Conservation (phyloP, 495 filamentous ascomycete species). For the Pyrenopolyporus hunteri region DNA sequence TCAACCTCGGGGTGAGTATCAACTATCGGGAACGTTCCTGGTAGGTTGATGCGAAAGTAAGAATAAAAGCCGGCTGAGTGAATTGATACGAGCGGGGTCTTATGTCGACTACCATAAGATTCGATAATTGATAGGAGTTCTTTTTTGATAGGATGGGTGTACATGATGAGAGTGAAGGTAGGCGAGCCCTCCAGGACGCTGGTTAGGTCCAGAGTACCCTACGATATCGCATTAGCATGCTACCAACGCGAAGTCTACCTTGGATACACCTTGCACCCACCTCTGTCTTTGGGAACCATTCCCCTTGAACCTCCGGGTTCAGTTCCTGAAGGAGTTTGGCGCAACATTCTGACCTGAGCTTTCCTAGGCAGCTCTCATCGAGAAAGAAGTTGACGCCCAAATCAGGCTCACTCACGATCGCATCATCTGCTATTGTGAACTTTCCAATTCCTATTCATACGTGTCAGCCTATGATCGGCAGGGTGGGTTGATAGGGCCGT, state of each 20-base stretch:
- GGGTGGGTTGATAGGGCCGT: background rate
- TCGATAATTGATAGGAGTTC: slow-evolving; percentile 64
- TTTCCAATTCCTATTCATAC: slow-evolving; percentile 72
- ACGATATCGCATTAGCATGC: slow-evolving; percentile 25
- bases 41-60: slow-evolving; percentile 77
- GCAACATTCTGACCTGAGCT: slow-evolving; percentile 77
- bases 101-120: slow-evolving; percentile 61
- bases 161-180: slow-evolving; percentile 74
- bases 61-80: slow-evolving; percentile 91
- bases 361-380: slow-evolving; percentile 76
- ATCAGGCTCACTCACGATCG: slow-evolving; percentile 77
- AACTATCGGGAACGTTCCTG: slow-evolving; percentile 85
- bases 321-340: slow-evolving; percentile 81
- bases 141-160: slow-evolving; percentile 69
- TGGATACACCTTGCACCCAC: slow-evolving; percentile 41
- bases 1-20: slow-evolving; percentile 94
- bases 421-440: slow-evolving; percentile 91
- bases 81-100: slow-evolving; percentile 79
- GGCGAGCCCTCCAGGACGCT: slow-evolving; percentile 52
- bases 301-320: slow-evolving; percentile 91
- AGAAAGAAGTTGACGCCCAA: slow-evolving; percentile 97
- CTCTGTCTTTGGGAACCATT: slow-evolving; percentile 56
- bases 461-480: slow-evolving; percentile 20
- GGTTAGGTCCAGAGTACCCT: slow-evolving; percentile 33
- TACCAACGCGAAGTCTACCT: slow-evolving; percentile 18